Evolutionary conservation across 2,329 filamentous ascomycete genomes (phyloP), one percentile per base, ranked within the genome.

Genomic region (Cordyceps cateniannulata): DNA sequence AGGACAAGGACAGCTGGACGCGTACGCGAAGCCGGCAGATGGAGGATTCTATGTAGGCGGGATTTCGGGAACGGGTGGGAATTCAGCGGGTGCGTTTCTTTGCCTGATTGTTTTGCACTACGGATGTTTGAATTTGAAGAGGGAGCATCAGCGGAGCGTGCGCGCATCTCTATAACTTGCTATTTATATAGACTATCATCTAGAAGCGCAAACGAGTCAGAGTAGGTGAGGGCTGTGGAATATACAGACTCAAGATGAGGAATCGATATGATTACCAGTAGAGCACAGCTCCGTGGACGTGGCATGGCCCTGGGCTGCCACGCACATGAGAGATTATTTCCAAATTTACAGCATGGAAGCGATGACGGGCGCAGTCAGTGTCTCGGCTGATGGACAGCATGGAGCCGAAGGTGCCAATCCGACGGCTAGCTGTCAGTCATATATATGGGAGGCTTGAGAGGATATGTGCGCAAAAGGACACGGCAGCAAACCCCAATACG

Each of bases 21-120:
- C 87, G 84, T 76, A 81, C 84, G 29, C 80, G 86, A 67, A 88
- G 85, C 69, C 77, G 81, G 65, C 88, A 88, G 79, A 82, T 87
- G 76, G 87, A 88, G 69, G 85, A 87, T 67, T 85, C 80, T 64
- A 86, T 86, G 83, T 86, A 49, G 32, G 54, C 1, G 35, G 7
- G 51, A 18, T 10, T 16, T 7, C 35, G 20, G 9, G n/a, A 4
- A 6, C 5, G 27, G 29, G 27, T 27, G 9, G 22, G 9, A 5
- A 14, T 47, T 47, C 44, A 25, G 22, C 14, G 32, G 22, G 25
- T 18, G 44, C 22, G n/a, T 12, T 10, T 45, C 6, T n/a, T 22
- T 6, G 18, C 42, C n/a, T 42, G 18, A 42, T 8, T 35, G 32
- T 42, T 42, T 42, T n/a, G 38, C 38, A 35, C 8, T 42, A 42